Evolutionary conservation across 305 asterid genomes (phyloP).

Genomic region (Fraxinus paxiana): DNA sequence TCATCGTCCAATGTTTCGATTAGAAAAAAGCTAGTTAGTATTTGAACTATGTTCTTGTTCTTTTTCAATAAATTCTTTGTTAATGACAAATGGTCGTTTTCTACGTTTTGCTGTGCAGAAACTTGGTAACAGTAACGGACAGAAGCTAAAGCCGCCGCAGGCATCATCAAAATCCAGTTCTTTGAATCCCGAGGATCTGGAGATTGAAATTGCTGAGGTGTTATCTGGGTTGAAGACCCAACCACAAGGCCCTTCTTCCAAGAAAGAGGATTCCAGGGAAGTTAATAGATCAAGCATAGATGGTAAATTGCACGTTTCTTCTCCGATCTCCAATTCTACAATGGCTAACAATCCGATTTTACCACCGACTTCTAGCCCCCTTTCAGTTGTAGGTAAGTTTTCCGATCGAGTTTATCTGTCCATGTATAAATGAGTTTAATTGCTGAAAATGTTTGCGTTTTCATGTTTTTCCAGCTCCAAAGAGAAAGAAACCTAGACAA

Average conservation of each 20-base stretch:
- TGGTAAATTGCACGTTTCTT: conserved; percentile 54
- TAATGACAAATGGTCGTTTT: background rate
- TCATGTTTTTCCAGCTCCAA: conserved; percentile 31
- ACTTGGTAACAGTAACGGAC: conserved; percentile 43
- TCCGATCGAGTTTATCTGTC: background rate
- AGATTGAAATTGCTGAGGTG: conserved; percentile 92
- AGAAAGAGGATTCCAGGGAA: conserved; percentile 72
- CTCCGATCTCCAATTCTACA: conserved; percentile 62
- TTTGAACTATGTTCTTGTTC: background rate
- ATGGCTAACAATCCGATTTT: conserved; percentile 32
- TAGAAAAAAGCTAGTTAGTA: conserved; percentile 77
- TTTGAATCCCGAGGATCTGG: conserved; percentile 79
- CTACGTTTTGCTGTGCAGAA: conserved; percentile 43
- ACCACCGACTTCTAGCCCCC: conserved; percentile 44
- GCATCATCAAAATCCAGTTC: conserved; percentile 51
- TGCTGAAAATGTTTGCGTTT: background rate
- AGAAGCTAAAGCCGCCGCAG: conserved; percentile 69
- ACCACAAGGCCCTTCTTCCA: conserved; percentile 64
- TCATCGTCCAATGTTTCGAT: conserved; percentile 75
- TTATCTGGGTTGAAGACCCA: conserved; percentile 80
- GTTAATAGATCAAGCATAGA: conserved; percentile 53
- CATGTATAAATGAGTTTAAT: background rate
- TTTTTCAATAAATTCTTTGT: background rate
- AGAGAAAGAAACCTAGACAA: conserved; percentile 70
- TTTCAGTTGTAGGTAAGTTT: conserved; percentile 70